Conservation (phyloP, 345 rosid species). For the Iberis pinnata region DNA sequence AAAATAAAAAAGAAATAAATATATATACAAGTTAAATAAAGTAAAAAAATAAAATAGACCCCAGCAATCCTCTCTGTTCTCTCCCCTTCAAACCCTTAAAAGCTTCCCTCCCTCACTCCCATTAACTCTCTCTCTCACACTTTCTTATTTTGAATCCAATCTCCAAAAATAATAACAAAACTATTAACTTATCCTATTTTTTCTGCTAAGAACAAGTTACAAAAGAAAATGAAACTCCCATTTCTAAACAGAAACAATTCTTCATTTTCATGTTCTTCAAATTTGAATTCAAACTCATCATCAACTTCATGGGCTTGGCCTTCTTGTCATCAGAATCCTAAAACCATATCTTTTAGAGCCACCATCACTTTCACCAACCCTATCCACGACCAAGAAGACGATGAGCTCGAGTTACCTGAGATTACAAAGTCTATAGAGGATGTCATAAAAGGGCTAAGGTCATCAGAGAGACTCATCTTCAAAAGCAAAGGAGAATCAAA, state of each 20-base stretch:
- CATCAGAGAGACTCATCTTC: conserved; percentile 55
- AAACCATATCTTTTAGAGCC: conserved; percentile 61
- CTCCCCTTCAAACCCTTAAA: conserved; percentile 23
- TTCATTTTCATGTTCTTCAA: conserved; percentile 23
- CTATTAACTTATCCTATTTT: conserved; percentile 3
- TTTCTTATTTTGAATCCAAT: conserved; percentile 29
- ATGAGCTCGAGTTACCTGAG: conserved; percentile 32
- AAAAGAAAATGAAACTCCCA: conserved; percentile 48
- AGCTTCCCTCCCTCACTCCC: conserved; percentile 32
- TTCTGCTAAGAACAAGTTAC: not conserved
- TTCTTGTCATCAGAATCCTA: conserved; percentile 63
- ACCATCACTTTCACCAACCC: conserved; percentile 25
- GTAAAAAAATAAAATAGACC: conserved; percentile 18
- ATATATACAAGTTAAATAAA: conserved; percentile 16
- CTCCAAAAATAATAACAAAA: not conserved
- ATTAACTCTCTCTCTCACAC: conserved; percentile 13
- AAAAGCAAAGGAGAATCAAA: conserved; percentile 64
- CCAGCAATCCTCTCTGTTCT: conserved; percentile 25
- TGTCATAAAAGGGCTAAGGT: conserved; percentile 46
- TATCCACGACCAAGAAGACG: conserved; percentile 22
- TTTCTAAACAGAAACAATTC: conserved; percentile 39
- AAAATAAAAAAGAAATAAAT: not conserved
- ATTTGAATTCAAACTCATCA: conserved; percentile 25
- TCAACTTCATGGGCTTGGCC: conserved; percentile 81
- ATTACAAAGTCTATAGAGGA: conserved; percentile 37